Percentiles rank a stretch among this genome's conserved stretches.
Evolutionary conservation across 2,329 filamentous ascomycete species (phyloP).

Genomic region (Cladosporium halotolerans): DNA sequence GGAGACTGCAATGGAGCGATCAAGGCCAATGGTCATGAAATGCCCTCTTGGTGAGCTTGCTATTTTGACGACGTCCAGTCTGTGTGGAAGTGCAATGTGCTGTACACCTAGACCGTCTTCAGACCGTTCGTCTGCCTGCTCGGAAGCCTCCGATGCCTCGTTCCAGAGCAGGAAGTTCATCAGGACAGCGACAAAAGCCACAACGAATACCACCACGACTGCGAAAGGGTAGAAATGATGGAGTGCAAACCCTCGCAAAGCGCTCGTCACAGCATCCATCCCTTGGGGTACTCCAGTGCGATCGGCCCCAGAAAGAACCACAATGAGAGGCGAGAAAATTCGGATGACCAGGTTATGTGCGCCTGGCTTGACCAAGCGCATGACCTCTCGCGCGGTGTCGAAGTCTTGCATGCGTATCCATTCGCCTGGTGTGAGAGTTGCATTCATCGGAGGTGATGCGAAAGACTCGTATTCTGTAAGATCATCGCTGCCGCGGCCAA

Average conservation of each 20-base stretch:
- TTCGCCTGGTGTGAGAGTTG: slow-evolving; percentile 67
- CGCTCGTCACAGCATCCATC: slow-evolving; percentile 48
- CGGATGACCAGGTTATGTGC: slow-evolving; percentile 66
- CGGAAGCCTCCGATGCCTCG: slow-evolving; percentile 41
- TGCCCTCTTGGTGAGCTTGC: slow-evolving; percentile 57
- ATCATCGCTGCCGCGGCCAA: slow-evolving; percentile 13
- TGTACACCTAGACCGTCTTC: slow-evolving; percentile 53
- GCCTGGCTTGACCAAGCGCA: slow-evolving; percentile 66
- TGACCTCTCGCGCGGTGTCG: slow-evolving; percentile 69
- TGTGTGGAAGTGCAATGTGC: slow-evolving; percentile 57
- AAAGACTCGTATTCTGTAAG: slow-evolving; percentile 25
- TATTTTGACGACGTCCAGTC: slow-evolving; percentile 63
- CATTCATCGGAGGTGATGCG: slow-evolving; percentile 57
- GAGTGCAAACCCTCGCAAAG: slow-evolving; percentile 41
- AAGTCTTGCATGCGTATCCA: slow-evolving; percentile 75
- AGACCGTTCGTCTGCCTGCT: slow-evolving; percentile 42
- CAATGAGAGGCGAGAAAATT: slow-evolving; percentile 68
- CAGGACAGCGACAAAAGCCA: slow-evolving; percentile 61
- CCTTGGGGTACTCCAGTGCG: slow-evolving; percentile 50
- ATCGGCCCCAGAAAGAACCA: slow-evolving; percentile 63
- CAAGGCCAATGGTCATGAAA: slow-evolving; percentile 63
- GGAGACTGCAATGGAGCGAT: slow-evolving; percentile 51
- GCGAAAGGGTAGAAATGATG: slow-evolving; percentile 66
- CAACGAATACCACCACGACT: slow-evolving; percentile 55
- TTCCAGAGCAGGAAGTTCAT: slow-evolving; percentile 71